Conservation (phyloP, 2,329 filamentous ascomycete genomes). For the Pseudogymnoascus sp. region DNA sequence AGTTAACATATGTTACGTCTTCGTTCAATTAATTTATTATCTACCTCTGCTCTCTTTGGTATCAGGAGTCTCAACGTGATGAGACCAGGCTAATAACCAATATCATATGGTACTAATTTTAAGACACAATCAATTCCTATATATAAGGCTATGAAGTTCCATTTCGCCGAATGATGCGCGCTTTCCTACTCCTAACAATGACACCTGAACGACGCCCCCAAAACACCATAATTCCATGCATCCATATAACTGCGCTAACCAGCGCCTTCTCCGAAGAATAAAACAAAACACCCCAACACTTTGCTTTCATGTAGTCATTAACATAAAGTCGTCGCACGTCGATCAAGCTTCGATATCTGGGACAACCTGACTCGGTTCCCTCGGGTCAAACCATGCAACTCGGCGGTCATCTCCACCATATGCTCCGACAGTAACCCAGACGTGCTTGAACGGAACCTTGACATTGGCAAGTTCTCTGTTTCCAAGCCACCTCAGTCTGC, state of each 20-base stretch:
- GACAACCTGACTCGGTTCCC: conserved; percentile 22
- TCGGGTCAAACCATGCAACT: conserved; percentile 28
- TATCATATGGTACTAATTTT: background rate
- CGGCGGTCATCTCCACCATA: conserved; percentile 45
- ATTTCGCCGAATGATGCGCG: conserved; percentile 5
- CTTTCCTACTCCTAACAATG: conserved; percentile 6
- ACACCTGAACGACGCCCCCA: background rate
- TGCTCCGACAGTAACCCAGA: conserved; percentile 61
- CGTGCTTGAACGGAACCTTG: conserved; percentile 49
- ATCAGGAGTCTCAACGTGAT: background rate
- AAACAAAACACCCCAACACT: conserved; percentile 3
- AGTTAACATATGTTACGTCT: background rate
- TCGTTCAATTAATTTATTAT: background rate
- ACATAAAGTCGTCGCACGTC: conserved; percentile 13
- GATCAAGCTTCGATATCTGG: conserved; percentile 23
- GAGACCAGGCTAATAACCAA: background rate
- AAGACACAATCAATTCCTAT: conserved; percentile 1
- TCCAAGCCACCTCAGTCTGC: conserved; percentile 51
- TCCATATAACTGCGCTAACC: conserved; percentile 10
- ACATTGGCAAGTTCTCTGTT: conserved; percentile 45
- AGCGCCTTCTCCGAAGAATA: conserved; percentile 7
- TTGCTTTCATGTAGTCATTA: conserved; percentile 8
- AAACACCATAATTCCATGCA: conserved; percentile 13
- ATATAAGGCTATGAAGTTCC: conserved; percentile 2
- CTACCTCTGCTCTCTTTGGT: background rate